These are phyloP conservation scores for Orbilia blumenaviensis DNA, from an alignment of 2,329 filamentous ascomycete genomes.

Conservation along the genomic window DNA sequence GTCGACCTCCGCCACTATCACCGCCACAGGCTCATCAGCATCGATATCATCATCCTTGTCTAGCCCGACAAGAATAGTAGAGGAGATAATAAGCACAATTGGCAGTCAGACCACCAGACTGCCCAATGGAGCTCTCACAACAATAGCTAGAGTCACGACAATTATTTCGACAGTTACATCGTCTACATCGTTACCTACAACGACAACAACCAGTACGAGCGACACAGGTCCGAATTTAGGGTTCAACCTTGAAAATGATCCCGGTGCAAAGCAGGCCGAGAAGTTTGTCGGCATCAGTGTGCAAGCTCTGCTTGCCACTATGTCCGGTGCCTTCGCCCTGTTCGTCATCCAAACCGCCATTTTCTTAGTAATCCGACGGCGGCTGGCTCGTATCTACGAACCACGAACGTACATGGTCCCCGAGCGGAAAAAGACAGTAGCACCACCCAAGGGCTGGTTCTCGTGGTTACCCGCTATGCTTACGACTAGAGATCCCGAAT, in stretches of 20 bases:
- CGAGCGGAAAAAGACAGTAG: conserved; percentile 41
- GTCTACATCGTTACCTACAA: conserved; percentile 7
- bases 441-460: conserved; percentile 33
- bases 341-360: conserved; percentile 42
- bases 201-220: conserved; percentile 1
- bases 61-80: not conserved
- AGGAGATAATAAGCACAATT: not conserved
- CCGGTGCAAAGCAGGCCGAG: conserved; percentile 18
- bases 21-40: too few relatives aligned
- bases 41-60: conserved; percentile 9
- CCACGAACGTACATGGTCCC: conserved; percentile 49
- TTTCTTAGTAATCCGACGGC: conserved; percentile 34
- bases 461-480: conserved; percentile 44
- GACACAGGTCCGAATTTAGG: not conserved
- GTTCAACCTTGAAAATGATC: conserved; percentile 31
- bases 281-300: conserved; percentile 43
- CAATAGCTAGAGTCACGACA: not conserved
- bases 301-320: conserved; percentile 37
- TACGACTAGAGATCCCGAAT: conserved; percentile 66
- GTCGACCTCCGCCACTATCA: conserved; percentile 20
- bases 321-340: conserved; percentile 47
- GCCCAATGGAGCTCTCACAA: conserved; percentile 6
- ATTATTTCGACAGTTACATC: not conserved
- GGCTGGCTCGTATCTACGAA: conserved; percentile 40
- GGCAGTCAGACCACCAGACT: not conserved